Evolutionary conservation across 768 basidiomycete species (phyloP).

Genomic region (Boletus eberwhitei): DNA sequence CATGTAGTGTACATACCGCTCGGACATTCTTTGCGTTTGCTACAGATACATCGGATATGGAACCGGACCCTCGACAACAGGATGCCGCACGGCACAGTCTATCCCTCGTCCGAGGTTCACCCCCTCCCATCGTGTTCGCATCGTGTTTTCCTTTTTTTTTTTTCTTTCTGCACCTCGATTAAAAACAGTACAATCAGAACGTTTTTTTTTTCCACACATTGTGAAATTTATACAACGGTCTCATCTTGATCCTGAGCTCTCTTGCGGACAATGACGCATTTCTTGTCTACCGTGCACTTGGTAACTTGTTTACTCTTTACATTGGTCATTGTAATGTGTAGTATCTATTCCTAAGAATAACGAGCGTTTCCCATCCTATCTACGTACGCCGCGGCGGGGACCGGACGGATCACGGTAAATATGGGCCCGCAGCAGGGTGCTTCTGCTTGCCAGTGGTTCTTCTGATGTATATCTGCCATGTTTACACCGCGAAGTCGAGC

Average conservation of each 20-base stretch:
- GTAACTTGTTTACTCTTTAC: no score
- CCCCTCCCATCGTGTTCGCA: background rate
- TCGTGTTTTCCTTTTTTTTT: background rate
- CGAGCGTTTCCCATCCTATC: background rate
- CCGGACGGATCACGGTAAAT: background rate
- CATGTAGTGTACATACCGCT: constrained; percentile 2
- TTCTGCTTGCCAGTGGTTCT: background rate
- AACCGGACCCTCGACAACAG: background rate
- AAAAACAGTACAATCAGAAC: background rate
- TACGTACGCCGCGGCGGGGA: background rate
- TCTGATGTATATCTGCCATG: background rate
- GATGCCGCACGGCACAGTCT: background rate
- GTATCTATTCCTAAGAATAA: background rate
- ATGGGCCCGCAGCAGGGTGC: background rate
- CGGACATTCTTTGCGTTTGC: background rate
- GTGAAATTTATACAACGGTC: no score
- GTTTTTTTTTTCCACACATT: no score
- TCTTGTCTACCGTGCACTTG: no score
- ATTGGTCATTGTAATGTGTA: background rate
- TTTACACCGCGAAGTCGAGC: background rate
- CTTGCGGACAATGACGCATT: no score
- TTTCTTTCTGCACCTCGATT: background rate
- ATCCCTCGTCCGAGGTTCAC: background rate
- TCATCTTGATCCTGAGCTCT: no score
- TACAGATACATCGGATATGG: background rate